Percentiles rank a stretch among this genome's conserved stretches.
phyloP scores from a whole-genome alignment of 345 rosid species.

The Camelina neglecta region DNA sequence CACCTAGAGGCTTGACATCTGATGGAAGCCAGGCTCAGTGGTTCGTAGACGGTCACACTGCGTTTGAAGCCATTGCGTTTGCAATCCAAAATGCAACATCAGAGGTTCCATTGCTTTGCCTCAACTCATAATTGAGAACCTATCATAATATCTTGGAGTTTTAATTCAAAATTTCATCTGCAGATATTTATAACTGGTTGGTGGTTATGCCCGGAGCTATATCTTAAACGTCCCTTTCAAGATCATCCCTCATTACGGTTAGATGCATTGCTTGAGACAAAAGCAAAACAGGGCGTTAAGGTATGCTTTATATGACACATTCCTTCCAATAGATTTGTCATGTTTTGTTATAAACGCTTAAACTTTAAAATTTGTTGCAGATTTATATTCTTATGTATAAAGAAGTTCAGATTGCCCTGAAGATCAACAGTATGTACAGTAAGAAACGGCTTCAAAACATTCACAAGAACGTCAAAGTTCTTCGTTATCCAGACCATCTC shows the following conservation, averaged over 20 bases:
- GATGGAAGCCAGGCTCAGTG: slow-evolving; percentile 96
- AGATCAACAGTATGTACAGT: slow-evolving; percentile 88
- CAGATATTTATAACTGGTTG: slow-evolving; percentile 95
- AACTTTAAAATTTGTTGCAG: slow-evolving; percentile 47
- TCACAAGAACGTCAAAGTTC: slow-evolving; percentile 82
- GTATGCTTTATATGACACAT: slow-evolving; percentile 43
- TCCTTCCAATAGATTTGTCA: slow-evolving; percentile 1
- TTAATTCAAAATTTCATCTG: slow-evolving; percentile 2
- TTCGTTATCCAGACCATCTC: slow-evolving; percentile 91
- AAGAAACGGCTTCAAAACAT: slow-evolving; percentile 74
- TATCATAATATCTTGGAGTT: background rate
- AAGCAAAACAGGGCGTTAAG: slow-evolving; percentile 93
- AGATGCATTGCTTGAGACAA: slow-evolving; percentile 77
- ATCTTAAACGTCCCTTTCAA: slow-evolving; percentile 85
- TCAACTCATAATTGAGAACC: background rate
- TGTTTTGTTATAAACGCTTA: background rate
- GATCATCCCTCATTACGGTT: slow-evolving; percentile 64
- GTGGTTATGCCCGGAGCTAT: slow-evolving; percentile 98
- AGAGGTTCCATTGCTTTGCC: slow-evolving; percentile 58
- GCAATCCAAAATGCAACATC: slow-evolving; percentile 81
- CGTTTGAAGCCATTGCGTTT: slow-evolving; percentile 89
- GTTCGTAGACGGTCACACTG: slow-evolving; percentile 88
- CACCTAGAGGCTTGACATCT: slow-evolving; percentile 75
- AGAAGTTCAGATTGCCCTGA: slow-evolving; percentile 86
- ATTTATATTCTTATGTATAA: slow-evolving; percentile 89